Base-by-base conservation (phyloP, 2,329 filamentous ascomycete genomes). In the Colletotrichum eleusines region DNA sequence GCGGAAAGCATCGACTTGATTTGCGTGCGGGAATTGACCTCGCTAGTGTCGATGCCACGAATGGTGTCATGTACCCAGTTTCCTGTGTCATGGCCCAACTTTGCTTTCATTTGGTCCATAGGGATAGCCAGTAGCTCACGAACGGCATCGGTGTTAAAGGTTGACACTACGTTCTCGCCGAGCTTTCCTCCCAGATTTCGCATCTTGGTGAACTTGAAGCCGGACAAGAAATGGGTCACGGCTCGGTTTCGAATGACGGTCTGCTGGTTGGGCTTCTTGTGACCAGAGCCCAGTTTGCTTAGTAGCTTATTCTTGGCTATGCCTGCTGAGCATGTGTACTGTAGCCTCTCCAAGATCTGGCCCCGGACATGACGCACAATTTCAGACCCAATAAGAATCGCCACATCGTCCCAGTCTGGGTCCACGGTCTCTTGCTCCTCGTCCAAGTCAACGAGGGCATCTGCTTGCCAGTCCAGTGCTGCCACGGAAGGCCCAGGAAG, bases 1-100 rank as follows among this genome's bases (percentile, higher is more conserved):
- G 96, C 95, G 1, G 94, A 98, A 18, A 98, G 85, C 95, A 99
- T 98, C 20, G 93, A 96, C 80, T 98, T 98, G 83, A 98, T 97
- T 77, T 96, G 93, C 1, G 94, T 97, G 62, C 95, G 87, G 35
- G 94, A 89, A 77, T 94, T 98, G 74, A 99, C 94, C 80, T 98
- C 95, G 76, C 92, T 96, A 60, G 85, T 84, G 79, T 99, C 96
- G 72, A 95, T 89, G 1, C 96, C 96, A 14, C 96, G 90, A 63
- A 98, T 91, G 14, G 91, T 92, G 65, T 92, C 90, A 81, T 97
- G 92, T 14, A 98, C 85, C 94, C 95, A 98, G 4, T 87, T 85
- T 1, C 94, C 95, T 0, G 92, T 96, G 54, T 97, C 94, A 63
- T 95, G 92, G 4, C 94, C 93, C 23, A 98, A 81, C 75, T 91